Evolutionary conservation across 169 alveolate genomes (phyloP).

Genomic region (Plasmodium coatneyi): DNA sequence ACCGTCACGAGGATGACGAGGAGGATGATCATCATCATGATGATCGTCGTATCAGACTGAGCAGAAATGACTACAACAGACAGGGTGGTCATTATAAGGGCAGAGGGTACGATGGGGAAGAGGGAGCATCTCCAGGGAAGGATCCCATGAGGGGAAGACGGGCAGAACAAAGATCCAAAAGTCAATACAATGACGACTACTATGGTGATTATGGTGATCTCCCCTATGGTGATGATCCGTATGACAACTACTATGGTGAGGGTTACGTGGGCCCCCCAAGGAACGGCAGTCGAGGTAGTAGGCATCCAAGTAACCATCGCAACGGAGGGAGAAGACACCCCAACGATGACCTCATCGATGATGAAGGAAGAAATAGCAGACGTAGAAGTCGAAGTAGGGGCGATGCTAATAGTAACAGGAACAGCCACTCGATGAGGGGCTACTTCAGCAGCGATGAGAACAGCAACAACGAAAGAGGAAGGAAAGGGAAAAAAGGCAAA

Average conservation of each 20-base stretch:
- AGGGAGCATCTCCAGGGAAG: background rate
- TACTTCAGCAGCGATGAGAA: background rate
- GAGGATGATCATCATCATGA: background rate
- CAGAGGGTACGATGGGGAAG: background rate
- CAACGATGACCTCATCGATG: background rate
- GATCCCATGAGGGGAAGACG: background rate
- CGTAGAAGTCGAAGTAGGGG: background rate
- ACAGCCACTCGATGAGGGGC: background rate
- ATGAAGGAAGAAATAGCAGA: background rate
- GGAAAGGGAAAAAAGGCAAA: conserved; percentile 2
- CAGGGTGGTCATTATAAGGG: background rate
- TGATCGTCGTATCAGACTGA: background rate
- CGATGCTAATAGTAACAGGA: background rate
- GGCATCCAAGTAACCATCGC: background rate
- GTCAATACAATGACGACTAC: background rate
- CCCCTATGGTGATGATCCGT: background rate
- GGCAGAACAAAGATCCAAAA: background rate
- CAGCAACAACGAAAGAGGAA: background rate
- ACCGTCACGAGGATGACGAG: conserved; percentile 4
- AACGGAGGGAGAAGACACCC: background rate
- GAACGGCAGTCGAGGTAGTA: background rate
- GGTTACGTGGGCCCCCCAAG: background rate
- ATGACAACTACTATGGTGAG: background rate
- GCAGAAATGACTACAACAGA: background rate
- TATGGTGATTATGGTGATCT: background rate